Conservation (phyloP, 768 basidiomycete genomes). For the Cantharellus anzutake region DNA sequence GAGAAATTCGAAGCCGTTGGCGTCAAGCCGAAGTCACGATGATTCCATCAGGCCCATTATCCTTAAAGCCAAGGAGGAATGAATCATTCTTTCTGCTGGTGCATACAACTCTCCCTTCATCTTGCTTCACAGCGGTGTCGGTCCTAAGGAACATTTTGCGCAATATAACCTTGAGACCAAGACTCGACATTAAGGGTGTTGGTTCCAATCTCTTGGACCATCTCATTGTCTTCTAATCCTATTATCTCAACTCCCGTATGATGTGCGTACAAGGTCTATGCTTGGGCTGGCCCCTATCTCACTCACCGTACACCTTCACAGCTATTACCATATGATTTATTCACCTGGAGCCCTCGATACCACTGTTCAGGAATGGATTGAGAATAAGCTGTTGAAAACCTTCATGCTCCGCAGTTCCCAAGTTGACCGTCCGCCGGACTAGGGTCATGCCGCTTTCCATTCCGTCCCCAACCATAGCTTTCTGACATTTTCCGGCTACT, state of each 20-base stretch:
- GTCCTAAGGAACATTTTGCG: slow-evolving; percentile 5
- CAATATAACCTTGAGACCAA: slow-evolving; percentile 28
- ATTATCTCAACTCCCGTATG: not conserved
- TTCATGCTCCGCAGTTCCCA: not conserved
- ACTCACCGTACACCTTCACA: not conserved
- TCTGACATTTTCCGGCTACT: too few species aligned
- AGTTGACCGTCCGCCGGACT: not conserved
- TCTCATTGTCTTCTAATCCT: slow-evolving; percentile 7
- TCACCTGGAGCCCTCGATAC: not conserved
- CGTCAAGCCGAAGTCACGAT: not conserved
- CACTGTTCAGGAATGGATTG: not conserved
- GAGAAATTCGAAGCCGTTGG: not conserved
- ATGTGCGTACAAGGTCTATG: not conserved
- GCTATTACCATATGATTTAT: not conserved
- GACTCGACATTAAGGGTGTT: slow-evolving; percentile 47
- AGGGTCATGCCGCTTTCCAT: not conserved
- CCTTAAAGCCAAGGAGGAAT: slow-evolving; percentile 4
- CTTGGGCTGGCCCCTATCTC: not conserved
- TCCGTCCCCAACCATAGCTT: not conserved
- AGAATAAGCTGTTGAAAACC: not conserved
- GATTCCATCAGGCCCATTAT: not conserved
- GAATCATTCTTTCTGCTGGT: slow-evolving; percentile 14
- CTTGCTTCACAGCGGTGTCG: slow-evolving; percentile 37
- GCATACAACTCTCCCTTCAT: slow-evolving; percentile 21
- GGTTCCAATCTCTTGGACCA: slow-evolving; percentile 62